A percentile compares a stretch with the other conserved stretches of the same genome.
Evolutionary conservation across 257 asterid genomes (phyloP).

Genomic region (Fraxinus cuspidata): DNA sequence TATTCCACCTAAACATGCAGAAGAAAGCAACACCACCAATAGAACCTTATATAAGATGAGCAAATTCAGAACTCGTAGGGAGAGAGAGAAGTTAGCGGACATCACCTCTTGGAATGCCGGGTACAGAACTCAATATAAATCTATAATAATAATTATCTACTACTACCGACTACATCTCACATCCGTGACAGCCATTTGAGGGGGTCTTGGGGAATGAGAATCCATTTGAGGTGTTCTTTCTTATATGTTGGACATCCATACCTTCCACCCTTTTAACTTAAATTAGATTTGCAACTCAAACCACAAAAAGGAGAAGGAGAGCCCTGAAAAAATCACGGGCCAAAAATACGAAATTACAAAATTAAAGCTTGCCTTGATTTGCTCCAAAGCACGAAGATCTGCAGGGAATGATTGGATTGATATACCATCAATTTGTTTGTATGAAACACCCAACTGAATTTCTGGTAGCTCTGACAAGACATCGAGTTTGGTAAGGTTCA

Average conservation of each 20-base stretch:
- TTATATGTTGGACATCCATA: background rate
- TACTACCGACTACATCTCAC: too few relatives aligned
- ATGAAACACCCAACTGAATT: conserved; percentile 76
- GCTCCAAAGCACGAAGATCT: conserved; percentile 74
- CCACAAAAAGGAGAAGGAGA: too few relatives aligned
- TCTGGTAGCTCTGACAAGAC: conserved; percentile 81
- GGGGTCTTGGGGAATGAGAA: too few relatives aligned
- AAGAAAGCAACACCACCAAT: background rate
- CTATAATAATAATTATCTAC: too few relatives aligned
- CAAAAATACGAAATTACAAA: background rate
- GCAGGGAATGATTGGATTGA: conserved; percentile 74
- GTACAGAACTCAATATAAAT: background rate
- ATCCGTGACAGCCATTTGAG: too few relatives aligned
- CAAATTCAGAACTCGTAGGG: background rate
- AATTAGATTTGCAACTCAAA: background rate
- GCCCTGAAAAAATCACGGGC: background rate
- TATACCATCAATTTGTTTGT: conserved; percentile 59
- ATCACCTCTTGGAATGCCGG: background rate
- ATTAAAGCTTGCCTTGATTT: conserved; percentile 57
- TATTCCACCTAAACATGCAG: conserved; percentile 65
- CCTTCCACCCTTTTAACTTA: background rate
- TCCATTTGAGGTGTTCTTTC: too few relatives aligned
- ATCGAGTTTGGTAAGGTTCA: conserved; percentile 94
- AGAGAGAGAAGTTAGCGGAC: background rate
- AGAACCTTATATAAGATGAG: background rate